Evolutionary conservation across 129 eudicot genomes (phyloP).

Genomic region (Escallonia herrerae): DNA sequence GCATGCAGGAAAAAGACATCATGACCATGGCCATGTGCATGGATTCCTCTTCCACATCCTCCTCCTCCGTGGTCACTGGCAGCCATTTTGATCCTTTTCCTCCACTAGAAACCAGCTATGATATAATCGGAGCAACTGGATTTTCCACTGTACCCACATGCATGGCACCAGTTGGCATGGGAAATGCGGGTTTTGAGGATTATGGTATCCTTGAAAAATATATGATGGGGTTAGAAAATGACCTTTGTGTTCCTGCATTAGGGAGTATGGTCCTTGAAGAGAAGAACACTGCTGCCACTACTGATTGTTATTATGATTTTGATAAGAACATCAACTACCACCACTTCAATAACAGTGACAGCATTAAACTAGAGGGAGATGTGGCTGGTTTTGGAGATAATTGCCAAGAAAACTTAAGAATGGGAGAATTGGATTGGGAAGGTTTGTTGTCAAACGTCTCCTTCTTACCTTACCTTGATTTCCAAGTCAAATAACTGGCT

Average conservation of each 20-base stretch:
- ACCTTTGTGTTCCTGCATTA: conserved; percentile 30
- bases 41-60: conserved; percentile 46
- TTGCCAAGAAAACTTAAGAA: conserved; percentile 64
- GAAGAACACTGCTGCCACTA: conserved; percentile 5
- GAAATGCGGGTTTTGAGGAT: conserved; percentile 30
- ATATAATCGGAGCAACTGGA: conserved; percentile 11
- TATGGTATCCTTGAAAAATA: conserved; percentile 43
- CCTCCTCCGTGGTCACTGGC: conserved; percentile 27
- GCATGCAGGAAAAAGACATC: conserved; percentile 54
- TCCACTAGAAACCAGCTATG: conserved; percentile 17
- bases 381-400: conserved; percentile 49
- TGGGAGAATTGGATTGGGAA: conserved; percentile 82
- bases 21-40: conserved; percentile 32
- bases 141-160: conserved; percentile 25
- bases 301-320: conserved; percentile 21
- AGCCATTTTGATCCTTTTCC: conserved; percentile 42
- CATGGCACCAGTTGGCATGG: conserved; percentile 21
- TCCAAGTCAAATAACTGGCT: conserved; percentile 32
- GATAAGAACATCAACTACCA: conserved; percentile 33
- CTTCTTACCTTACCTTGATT: conserved; percentile 66
- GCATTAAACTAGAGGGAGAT: conserved; percentile 41
- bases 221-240: conserved; percentile 55
- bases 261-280: conserved; percentile 28
- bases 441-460: conserved; percentile 81
- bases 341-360: conserved; percentile 29